These are phyloP conservation scores for Alternaria infectoria DNA, from an alignment of 2,329 filamentous ascomycete genomes.

Conservation along the genomic window DNA sequence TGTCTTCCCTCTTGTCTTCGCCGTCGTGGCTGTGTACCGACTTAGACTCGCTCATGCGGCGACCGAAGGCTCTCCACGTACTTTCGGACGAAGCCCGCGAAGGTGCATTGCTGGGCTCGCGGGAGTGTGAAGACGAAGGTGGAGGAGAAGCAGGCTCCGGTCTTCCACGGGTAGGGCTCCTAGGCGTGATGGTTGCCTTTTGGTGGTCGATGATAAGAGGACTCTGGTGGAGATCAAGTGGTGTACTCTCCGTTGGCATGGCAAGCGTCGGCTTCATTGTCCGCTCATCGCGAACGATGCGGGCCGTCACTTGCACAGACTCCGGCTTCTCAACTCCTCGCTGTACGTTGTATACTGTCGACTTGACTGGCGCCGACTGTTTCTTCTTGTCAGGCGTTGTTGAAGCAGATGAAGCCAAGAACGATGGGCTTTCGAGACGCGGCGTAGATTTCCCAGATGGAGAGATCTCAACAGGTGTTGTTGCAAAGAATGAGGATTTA, in stretches of 20 bases:
- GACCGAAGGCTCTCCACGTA: slow-evolving; percentile 47
- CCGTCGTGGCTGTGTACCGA: slow-evolving; percentile 39
- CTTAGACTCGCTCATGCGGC: slow-evolving; percentile 47
- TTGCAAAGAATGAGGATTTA: slow-evolving; percentile 48
- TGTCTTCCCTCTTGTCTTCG: slow-evolving; percentile 50
- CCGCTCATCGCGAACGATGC: slow-evolving; percentile 73
- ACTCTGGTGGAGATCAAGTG: slow-evolving; percentile 60
- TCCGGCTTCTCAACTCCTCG: slow-evolving; percentile 61
- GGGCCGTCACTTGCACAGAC: slow-evolving; percentile 86
- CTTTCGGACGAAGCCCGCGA: slow-evolving; percentile 49
- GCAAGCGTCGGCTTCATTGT: slow-evolving; percentile 38
- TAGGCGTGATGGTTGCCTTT: slow-evolving; percentile 30
- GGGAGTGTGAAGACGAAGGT: slow-evolving; percentile 40
- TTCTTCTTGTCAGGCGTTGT: slow-evolving; percentile 37
- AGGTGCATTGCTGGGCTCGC: slow-evolving; percentile 36
- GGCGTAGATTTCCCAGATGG: slow-evolving; percentile 33
- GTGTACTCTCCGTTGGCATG: slow-evolving; percentile 58
- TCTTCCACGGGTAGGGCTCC: slow-evolving; percentile 35
- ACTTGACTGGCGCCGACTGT: slow-evolving; percentile 28
- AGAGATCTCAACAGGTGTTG: slow-evolving; percentile 39
- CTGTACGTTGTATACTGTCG: slow-evolving; percentile 51
- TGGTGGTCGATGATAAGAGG: slow-evolving; percentile 71
- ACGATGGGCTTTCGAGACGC: slow-evolving; percentile 39
- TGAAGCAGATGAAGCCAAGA: slow-evolving; percentile 33
- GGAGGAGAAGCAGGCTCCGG: slow-evolving; percentile 41